phyloP scores from a whole-genome alignment of 2,329 filamentous ascomycete genomes.

The Claviceps africana region DNA sequence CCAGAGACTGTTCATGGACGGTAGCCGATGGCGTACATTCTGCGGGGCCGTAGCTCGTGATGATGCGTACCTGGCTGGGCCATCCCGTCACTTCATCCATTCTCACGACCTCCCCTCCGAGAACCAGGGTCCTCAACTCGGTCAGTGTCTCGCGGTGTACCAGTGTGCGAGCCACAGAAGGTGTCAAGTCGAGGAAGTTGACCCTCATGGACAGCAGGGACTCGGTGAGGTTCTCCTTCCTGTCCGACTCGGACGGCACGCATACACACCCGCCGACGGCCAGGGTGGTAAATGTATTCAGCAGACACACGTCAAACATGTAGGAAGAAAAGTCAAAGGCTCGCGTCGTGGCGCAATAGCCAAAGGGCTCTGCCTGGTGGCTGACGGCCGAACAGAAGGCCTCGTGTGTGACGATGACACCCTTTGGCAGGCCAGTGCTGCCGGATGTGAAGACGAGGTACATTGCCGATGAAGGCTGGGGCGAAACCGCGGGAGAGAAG shows the following conservation, averaged over 20 bases:
- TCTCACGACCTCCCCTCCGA: constrained; percentile 8
- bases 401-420: neutral
- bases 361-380: constrained; percentile 18
- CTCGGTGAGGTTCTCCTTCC: neutral
- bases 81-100: constrained; percentile 1
- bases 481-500: neutral
- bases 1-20: neutral
- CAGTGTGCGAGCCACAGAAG: neutral
- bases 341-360: constrained; percentile 10
- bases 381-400: neutral
- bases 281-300: constrained; percentile 3
- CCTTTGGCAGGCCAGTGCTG: neutral
- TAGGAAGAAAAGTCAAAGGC: constrained; percentile 16
- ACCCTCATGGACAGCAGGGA: neutral
- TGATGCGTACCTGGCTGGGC: constrained; percentile 4
- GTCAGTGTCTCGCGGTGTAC: neutral
- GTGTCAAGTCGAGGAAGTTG: neutral
- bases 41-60: constrained; percentile 11
- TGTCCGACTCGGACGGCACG: constrained; percentile 4
- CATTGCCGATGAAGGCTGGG: neutral
- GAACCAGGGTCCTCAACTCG: neutral
- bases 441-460: neutral
- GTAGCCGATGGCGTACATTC: constrained; percentile 8
- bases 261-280: constrained; percentile 5
- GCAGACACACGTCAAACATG: constrained; percentile 5